Evolutionary conservation across 495 filamentous ascomycete species (phyloP).

Genomic region (Hypomontagnella monticulosa): DNA sequence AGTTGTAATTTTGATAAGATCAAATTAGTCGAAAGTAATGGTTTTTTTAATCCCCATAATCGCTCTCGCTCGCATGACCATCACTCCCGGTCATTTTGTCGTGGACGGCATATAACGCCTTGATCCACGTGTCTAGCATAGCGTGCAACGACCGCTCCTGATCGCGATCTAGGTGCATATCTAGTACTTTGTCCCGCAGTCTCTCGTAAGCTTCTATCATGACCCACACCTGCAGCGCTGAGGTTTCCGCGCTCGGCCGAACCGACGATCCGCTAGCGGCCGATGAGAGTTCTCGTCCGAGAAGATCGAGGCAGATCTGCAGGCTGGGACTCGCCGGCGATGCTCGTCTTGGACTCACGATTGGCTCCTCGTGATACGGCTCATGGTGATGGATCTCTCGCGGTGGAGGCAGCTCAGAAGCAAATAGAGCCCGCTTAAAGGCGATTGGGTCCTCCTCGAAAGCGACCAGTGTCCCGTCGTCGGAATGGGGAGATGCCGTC

Average conservation of each 20-base stretch:
- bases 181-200: constrained; percentile 49
- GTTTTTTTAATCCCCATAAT: constrained; percentile 41
- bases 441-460: constrained; percentile 54
- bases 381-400: background rate
- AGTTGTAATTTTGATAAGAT: background rate
- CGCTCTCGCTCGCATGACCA: constrained; percentile 44
- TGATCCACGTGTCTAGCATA: constrained; percentile 58
- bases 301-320: constrained; percentile 54
- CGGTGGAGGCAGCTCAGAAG: constrained; percentile 42
- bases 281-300: constrained; percentile 55
- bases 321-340: constrained; percentile 48
- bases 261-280: constrained; percentile 37
- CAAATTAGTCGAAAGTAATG: background rate
- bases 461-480: constrained; percentile 56
- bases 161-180: constrained; percentile 31
- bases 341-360: constrained; percentile 24
- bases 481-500: constrained; percentile 48
- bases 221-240: constrained; percentile 64
- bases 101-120: constrained; percentile 54
- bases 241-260: constrained; percentile 52
- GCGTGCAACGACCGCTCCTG: constrained; percentile 38
- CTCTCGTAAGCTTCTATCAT: constrained; percentile 63
- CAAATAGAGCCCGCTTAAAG: constrained; percentile 52
- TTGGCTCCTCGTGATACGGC: background rate
- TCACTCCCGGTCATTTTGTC: constrained; percentile 46